phyloP scores from a whole-genome alignment of 225 moss, liverwort and hornwort species.

The Bryum argenteum region DNA sequence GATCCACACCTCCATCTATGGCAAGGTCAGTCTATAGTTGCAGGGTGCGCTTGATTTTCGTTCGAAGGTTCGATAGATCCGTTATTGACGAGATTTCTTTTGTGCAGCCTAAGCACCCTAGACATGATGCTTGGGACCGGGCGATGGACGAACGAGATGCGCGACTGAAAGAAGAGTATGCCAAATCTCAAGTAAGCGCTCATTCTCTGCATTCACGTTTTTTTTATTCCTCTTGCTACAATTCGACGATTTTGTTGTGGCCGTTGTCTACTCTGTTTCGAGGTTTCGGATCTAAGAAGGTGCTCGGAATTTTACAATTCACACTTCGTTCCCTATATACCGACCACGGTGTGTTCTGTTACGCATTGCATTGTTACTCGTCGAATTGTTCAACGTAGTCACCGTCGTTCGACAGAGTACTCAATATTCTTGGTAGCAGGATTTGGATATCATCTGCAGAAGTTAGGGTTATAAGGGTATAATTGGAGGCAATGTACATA shows the following conservation, averaged over 20 bases:
- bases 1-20: constrained; percentile 64
- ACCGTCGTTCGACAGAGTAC: no score
- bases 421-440: not conserved
- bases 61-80: not conserved
- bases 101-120: constrained; percentile 85
- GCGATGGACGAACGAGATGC: constrained; percentile 85
- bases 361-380: no score
- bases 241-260: not conserved
- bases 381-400: no score
- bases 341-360: not conserved
- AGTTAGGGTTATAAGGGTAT: not conserved
- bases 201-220: not conserved
- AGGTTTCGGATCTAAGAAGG: not conserved
- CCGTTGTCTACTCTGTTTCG: not conserved
- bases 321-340: not conserved
- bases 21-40: constrained; percentile 49
- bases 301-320: no score
- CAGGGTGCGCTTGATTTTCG: not conserved
- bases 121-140: constrained; percentile 83
- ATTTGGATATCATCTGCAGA: not conserved
- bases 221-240: not conserved
- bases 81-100: not conserved
- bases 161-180: constrained; percentile 65
- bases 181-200: constrained; percentile 39
- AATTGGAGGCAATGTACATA: no score